phyloP scores from a whole-genome alignment of 2,329 filamentous ascomycete genomes.

The Microsporum ferrugineum region DNA sequence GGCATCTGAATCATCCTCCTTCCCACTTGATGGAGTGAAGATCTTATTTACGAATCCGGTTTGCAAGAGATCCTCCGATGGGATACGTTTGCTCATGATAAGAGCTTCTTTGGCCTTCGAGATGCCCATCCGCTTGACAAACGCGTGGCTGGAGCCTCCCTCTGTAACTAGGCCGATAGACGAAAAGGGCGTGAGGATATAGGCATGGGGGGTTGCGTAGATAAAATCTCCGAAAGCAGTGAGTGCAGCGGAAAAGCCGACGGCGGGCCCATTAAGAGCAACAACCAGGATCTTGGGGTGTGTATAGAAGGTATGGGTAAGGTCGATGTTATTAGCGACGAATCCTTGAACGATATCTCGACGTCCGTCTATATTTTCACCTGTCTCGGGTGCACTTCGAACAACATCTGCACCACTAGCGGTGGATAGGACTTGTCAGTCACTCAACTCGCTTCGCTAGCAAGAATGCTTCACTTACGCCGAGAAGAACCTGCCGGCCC shows the following conservation, averaged over 20 bases:
- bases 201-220: constrained; percentile 70
- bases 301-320: constrained; percentile 79
- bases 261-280: constrained; percentile 80
- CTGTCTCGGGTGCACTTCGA: constrained; percentile 37
- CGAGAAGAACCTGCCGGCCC: constrained; percentile 71
- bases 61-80: constrained; percentile 58
- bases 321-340: constrained; percentile 75
- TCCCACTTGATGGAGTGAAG: constrained; percentile 47
- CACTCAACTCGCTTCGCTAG: background rate
- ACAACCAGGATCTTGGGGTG: constrained; percentile 90
- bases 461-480: constrained; percentile 48
- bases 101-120: constrained; percentile 82
- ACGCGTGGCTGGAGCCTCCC: constrained; percentile 65
- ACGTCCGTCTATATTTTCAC: constrained; percentile 34
- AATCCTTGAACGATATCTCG: constrained; percentile 59
- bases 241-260: constrained; percentile 79
- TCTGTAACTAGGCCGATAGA: constrained; percentile 84
- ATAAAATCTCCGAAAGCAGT: constrained; percentile 82
- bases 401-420: constrained; percentile 68
- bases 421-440: background rate
- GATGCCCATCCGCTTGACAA: constrained; percentile 70
- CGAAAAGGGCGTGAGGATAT: constrained; percentile 81
- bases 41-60: constrained; percentile 80
- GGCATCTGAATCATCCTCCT: constrained; percentile 50
- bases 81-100: constrained; percentile 74